These are phyloP conservation scores for Aureobasidium sp. DNA, from an alignment of 2,329 filamentous ascomycete species.

Conservation along the genomic window DNA sequence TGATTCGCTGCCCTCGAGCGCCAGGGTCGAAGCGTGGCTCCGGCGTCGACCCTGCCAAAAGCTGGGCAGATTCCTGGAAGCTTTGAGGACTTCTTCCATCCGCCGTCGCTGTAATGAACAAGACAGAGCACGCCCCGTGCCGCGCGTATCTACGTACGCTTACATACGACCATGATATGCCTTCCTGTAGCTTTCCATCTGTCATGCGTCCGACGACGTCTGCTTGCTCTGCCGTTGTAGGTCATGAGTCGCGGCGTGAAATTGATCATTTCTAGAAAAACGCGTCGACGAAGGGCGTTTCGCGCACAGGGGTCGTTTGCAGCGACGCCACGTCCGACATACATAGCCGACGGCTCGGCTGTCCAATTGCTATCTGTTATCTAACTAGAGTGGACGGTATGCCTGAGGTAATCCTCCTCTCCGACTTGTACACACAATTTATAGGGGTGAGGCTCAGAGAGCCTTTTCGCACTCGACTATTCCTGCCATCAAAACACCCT, in stretches of 20 bases:
- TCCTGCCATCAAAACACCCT: not conserved
- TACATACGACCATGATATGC: not conserved
- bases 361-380: not conserved
- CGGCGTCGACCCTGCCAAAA: not conserved
- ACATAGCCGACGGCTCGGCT: conserved; percentile 12
- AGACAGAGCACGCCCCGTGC: not conserved
- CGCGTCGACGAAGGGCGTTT: not conserved
- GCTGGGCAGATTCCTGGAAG: not conserved
- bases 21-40: not conserved
- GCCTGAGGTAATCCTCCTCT: not conserved
- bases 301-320: not conserved
- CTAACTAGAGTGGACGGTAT: not conserved
- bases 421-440: not conserved
- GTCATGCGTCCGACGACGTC: not conserved
- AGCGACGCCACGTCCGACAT: conserved; percentile 1
- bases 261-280: conserved; percentile 3
- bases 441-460: not conserved
- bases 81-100: not conserved
- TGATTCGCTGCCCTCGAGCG: not conserved
- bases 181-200: not conserved
- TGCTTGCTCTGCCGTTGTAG: not conserved
- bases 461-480: not conserved
- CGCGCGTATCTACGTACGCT: not conserved
- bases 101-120: not conserved
- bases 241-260: not conserved